Percentiles rank a stretch among this genome's conserved stretches.
Conservation (phyloP, 1,284 basidiomycete genomes). For the Pseudozyma thailandica region DNA sequence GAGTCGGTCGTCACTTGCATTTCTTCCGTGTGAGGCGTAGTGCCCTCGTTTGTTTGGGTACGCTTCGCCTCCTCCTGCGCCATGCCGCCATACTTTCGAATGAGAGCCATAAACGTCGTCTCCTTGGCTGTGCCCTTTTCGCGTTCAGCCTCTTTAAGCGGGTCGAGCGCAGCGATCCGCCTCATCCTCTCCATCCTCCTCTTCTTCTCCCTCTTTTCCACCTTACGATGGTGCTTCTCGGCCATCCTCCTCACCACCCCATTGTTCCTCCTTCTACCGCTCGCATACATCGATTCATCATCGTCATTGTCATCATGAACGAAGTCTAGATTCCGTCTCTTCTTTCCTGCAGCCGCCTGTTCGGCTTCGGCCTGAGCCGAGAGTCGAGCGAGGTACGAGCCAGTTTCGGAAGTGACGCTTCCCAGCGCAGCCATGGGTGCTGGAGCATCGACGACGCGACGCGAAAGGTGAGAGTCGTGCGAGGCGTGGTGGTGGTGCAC, state of each 20-base stretch:
- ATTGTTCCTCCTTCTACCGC: neutral
- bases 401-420: conserved; percentile 28
- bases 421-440: conserved; percentile 1
- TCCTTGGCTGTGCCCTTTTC: conserved; percentile 34
- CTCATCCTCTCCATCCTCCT: conserved; percentile 27
- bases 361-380: conserved; percentile 28
- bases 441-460: neutral
- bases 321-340: neutral
- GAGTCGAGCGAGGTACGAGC: conserved; percentile 30
- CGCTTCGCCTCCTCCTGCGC: conserved; percentile 13
- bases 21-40: conserved; percentile 1
- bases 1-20: no score
- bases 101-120: conserved; percentile 42
- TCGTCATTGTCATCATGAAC: conserved; percentile 10
- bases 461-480: neutral
- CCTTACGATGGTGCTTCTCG: conserved; percentile 28
- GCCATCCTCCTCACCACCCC: conserved; percentile 32
- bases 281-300: conserved; percentile 11
- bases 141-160: conserved; percentile 28
- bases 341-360: neutral
- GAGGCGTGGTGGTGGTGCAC: conserved; percentile 17
- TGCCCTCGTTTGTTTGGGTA: neutral
- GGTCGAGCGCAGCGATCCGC: conserved; percentile 42
- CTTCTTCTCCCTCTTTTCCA: conserved; percentile 22
- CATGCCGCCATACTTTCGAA: conserved; percentile 35